Evolutionary conservation across 208 protist species (phyloP), one percentile per base, ranked within the genome.

Genomic region (Trypanosoma scelopori): DNA sequence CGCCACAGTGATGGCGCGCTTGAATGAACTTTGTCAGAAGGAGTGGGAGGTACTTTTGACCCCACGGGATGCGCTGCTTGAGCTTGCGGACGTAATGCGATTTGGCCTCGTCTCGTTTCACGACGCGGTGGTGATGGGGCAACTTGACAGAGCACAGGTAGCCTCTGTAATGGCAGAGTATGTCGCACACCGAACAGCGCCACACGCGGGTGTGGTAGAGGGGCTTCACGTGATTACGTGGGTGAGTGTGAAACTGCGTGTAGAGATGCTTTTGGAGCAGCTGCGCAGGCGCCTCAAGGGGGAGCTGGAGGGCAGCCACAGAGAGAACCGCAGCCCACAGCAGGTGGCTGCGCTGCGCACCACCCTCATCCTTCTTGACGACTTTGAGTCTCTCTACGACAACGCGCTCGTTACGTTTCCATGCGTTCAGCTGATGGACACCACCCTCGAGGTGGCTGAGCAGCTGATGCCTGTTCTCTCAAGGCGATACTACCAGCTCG

Each of bases 401-500:
- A 79, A 78, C 59, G 41, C 79, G 9, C 63, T 89, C 49, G 70
- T 87, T 20, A 80, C 74, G 1, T 67, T 89, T 45, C 83, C 79
- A 22, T 72, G 82, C 49, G 68, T 79, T 25, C 75, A 80, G 37
- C 51, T 67, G 6, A 68, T 74, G 25, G 60, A 60, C 22, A 69
- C 58, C 13, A 61, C 49, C 12, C 47, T 58, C 4, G 51, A 59
- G 18, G 63, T 49, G 55, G 62, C 64, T 23, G 65, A 53, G n/a
- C 35, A 65, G 23, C 42, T 81, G 43, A 62, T 81, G 60, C 71
- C 76, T 3, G 53, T 81, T 35, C 65, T 82, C 25, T 53, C 49
- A 39, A 74, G 75, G 20, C 83, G 90, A 48, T 93, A 83, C 71
- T 93, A 93, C 47, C 71, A 82, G 39, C 66, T 93, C 12, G 74